Evolutionary conservation across 768 basidiomycete genomes (phyloP).

Genomic region (Terana coerulea): DNA sequence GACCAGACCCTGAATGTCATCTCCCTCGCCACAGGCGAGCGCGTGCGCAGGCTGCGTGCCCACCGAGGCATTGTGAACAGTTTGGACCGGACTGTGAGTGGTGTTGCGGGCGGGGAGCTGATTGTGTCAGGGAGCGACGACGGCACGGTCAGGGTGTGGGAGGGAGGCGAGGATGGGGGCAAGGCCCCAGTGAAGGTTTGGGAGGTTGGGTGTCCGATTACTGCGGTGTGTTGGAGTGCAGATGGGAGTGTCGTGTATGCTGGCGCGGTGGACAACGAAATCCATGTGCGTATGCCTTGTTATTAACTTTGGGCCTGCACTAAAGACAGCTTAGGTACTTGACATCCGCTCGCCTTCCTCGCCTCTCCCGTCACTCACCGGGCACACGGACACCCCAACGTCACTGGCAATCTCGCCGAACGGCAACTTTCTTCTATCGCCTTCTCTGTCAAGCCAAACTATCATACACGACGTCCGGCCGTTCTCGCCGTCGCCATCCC

Average conservation of each 20-base stretch:
- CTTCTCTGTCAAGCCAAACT: conserved; percentile 84
- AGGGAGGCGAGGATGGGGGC: conserved; percentile 69
- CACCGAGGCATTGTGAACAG: conserved; percentile 91
- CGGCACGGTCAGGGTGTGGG: conserved; percentile 89
- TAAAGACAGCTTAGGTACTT: conserved; percentile 83
- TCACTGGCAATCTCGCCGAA: conserved; percentile 91
- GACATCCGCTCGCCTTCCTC: conserved; percentile 59
- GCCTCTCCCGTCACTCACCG: conserved; percentile 63
- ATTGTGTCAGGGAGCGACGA: conserved; percentile 90
- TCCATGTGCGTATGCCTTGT: conserved; percentile 64
- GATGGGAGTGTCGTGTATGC: conserved; percentile 89
- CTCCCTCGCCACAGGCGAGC: conserved; percentile 81
- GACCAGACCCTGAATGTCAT: conserved; percentile 79
- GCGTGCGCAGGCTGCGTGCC: conserved; percentile 76
- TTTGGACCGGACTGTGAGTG: conserved; percentile 81
- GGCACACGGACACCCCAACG: conserved; percentile 91
- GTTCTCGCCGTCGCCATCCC: conserved; percentile 80
- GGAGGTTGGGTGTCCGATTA: conserved; percentile 86
- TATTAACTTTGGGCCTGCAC: conserved; percentile 9
- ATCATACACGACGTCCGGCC: conserved; percentile 92
- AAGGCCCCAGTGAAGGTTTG: conserved; percentile 79
- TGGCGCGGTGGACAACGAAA: conserved; percentile 94
- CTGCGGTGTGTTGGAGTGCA: conserved; percentile 86
- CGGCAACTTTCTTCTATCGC: conserved; percentile 83
- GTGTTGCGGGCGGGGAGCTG: conserved; percentile 81